Evolutionary conservation across 1,284 basidiomycete species (phyloP).

Genomic region (Moniliophthora roreri): DNA sequence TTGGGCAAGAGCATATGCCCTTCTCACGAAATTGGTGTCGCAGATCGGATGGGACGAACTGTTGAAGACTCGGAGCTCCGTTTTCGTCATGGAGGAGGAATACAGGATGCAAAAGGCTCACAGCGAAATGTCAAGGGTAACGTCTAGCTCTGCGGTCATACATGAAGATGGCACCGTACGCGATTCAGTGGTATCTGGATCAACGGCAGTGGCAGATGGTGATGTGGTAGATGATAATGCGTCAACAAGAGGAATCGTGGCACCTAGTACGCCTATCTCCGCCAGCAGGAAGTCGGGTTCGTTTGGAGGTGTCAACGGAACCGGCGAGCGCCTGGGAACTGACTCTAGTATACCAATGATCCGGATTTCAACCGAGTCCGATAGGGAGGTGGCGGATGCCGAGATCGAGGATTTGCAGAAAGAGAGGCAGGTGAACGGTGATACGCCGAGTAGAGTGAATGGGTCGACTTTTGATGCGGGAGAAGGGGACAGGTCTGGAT

Average conservation of each 20-base stretch:
- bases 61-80: slow-evolving; percentile 87
- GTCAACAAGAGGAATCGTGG: slow-evolving; percentile 62
- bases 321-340: slow-evolving; percentile 11
- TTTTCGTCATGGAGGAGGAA: slow-evolving; percentile 99
- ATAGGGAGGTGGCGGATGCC: slow-evolving; percentile 32
- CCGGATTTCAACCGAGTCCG: slow-evolving; percentile 83
- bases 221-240: slow-evolving; percentile 68
- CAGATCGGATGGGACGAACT: slow-evolving; percentile 99
- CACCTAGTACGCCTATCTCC: slow-evolving; percentile 33
- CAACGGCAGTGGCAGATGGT: slow-evolving; percentile 25
- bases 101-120: slow-evolving; percentile 87
- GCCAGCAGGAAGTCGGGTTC: slow-evolving; percentile 14
- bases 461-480: slow-evolving; percentile 20
- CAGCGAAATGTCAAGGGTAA: slow-evolving; percentile 37
- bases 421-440: slow-evolving; percentile 42
- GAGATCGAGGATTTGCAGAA: slow-evolving; percentile 25
- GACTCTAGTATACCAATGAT: slow-evolving; percentile 72
- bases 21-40: slow-evolving; percentile 87
- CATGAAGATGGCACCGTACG: slow-evolving; percentile 56
- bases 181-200: slow-evolving; percentile 25
- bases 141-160: slow-evolving; percentile 37
- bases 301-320: slow-evolving; percentile 14
- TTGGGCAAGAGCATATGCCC: slow-evolving; percentile 91
- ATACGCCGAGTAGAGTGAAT: slow-evolving; percentile 41
- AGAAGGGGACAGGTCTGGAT: slow-evolving; percentile 22